These are phyloP conservation scores for Podaxis carcinomalis DNA, from an alignment of 768 basidiomycete species.

Conservation along the genomic window DNA sequence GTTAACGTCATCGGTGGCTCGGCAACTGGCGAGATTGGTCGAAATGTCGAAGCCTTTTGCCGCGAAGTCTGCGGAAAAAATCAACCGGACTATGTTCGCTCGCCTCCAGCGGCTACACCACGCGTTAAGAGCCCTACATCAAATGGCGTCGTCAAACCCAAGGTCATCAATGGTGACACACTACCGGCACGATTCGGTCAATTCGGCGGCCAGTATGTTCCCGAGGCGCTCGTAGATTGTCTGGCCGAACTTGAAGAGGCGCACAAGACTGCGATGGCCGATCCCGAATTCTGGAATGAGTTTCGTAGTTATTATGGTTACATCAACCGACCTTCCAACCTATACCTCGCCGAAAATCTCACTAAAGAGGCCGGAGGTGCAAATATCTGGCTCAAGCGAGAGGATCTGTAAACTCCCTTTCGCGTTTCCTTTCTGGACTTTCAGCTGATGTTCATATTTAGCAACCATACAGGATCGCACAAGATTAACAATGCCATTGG, in stretches of 20 bases:
- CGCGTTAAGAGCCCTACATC: constrained; percentile 1
- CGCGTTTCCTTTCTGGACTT: neutral
- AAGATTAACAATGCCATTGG: constrained; percentile 99
- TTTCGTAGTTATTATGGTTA: constrained; percentile 85
- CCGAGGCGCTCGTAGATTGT: constrained; percentile 93
- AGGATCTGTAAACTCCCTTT: constrained; percentile 63
- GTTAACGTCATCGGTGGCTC: constrained; percentile 76
- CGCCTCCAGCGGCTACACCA: constrained; percentile 25
- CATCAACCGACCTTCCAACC: constrained; percentile 89
- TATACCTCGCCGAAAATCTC: constrained; percentile 89
- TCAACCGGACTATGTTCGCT: constrained; percentile 30
- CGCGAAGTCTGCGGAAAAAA: constrained; percentile 54
- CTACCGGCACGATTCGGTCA: constrained; percentile 88
- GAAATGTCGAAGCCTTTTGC: constrained; percentile 70
- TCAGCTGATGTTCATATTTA: constrained; percentile 23
- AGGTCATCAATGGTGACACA: constrained; percentile 17
- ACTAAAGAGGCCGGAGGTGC: constrained; percentile 91
- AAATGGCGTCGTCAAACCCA: neutral
- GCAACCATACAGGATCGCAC: constrained; percentile 98
- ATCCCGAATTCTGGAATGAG: constrained; percentile 92
- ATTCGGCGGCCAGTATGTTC: constrained; percentile 97
- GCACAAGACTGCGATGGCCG: constrained; percentile 80
- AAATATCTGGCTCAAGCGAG: constrained; percentile 96
- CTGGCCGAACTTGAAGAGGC: constrained; percentile 87
- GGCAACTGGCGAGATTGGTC: constrained; percentile 39